Percentiles rank a stretch among this genome's conserved stretches.
These are phyloP conservation scores for Ceratocystis cubensis DNA, from an alignment of 2,329 filamentous ascomycete genomes.

Conservation along the genomic window DNA sequence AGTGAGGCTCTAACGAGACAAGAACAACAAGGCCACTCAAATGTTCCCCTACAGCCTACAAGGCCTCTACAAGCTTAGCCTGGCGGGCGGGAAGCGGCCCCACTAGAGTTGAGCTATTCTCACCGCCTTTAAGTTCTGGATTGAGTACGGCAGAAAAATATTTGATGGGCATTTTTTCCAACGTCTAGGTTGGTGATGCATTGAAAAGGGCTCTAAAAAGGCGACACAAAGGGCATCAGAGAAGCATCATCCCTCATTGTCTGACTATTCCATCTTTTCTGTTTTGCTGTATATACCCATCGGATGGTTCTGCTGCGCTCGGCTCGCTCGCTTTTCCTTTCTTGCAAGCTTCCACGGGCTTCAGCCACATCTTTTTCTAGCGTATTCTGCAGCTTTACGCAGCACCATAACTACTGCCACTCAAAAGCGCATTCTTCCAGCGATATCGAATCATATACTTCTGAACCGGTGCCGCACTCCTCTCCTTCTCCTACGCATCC, in stretches of 20 bases:
- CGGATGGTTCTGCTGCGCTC: slow-evolving; percentile 13
- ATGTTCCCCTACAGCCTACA: background rate
- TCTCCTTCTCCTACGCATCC: background rate
- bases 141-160: slow-evolving; percentile 19
- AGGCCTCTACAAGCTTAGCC: slow-evolving; percentile 13
- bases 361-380: background rate
- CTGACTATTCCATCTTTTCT: background rate
- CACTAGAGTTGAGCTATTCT: slow-evolving; percentile 12
- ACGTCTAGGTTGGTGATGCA: background rate
- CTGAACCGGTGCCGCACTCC: background rate
- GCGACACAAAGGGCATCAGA: background rate
- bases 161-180: background rate
- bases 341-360: background rate
- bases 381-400: background rate
- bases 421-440: slow-evolving; percentile 1
- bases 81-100: slow-evolving; percentile 15
- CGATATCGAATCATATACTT: background rate
- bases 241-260: background rate
- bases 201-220: background rate
- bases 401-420: background rate
- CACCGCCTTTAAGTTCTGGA: slow-evolving; percentile 14
- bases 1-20: slow-evolving; percentile 11
- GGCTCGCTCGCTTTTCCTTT: slow-evolving; percentile 5
- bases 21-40: slow-evolving; percentile 4
- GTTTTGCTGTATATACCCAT: background rate